Percentiles rank a stretch among this genome's conserved stretches.
phyloP scores from a whole-genome alignment of 2,329 filamentous ascomycete species.

The Atkinsonella texensis region DNA sequence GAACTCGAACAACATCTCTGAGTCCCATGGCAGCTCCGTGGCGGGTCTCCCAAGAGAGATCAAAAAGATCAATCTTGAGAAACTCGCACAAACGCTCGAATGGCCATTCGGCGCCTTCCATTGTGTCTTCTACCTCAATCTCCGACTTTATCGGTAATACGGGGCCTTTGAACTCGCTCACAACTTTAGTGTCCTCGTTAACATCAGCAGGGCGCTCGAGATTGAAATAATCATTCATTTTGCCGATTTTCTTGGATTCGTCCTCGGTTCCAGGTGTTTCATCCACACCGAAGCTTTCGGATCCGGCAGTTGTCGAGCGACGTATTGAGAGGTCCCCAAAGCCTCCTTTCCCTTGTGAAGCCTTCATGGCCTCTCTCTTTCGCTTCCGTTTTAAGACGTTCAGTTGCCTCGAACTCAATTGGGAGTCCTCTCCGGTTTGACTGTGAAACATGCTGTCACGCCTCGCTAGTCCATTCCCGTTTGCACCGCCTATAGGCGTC shows the following conservation, averaged over 20 bases:
- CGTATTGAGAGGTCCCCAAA: slow-evolving; percentile 76
- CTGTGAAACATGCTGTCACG: slow-evolving; percentile 26
- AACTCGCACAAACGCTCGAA: slow-evolving; percentile 91
- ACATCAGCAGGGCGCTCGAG: slow-evolving; percentile 65
- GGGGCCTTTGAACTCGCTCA: slow-evolving; percentile 89
- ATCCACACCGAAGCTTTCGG: slow-evolving; percentile 48
- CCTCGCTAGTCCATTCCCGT: slow-evolving; percentile 20
- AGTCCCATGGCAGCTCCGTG: slow-evolving; percentile 94
- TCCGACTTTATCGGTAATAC: slow-evolving; percentile 73
- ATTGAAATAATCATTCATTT: slow-evolving; percentile 76
- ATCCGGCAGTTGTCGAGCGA: slow-evolving; percentile 46
- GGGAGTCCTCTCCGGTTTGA: slow-evolving; percentile 47
- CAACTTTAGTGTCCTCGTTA: slow-evolving; percentile 84
- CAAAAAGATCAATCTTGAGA: slow-evolving; percentile 85
- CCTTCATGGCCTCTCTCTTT: slow-evolving; percentile 79
- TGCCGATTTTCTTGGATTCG: slow-evolving; percentile 49
- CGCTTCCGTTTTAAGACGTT: slow-evolving; percentile 92
- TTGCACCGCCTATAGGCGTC: slow-evolving; percentile 31
- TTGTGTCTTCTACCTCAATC: slow-evolving; percentile 63
- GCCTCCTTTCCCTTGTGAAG: slow-evolving; percentile 72
- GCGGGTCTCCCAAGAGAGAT: slow-evolving; percentile 86
- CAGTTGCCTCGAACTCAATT: slow-evolving; percentile 81
- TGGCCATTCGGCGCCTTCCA: slow-evolving; percentile 80
- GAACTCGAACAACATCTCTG: slow-evolving; percentile 81
- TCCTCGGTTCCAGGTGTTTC: slow-evolving; percentile 42